Conservation (phyloP, 129 eudicot genomes). For the Pseudognaphalium luteoalbum region DNA sequence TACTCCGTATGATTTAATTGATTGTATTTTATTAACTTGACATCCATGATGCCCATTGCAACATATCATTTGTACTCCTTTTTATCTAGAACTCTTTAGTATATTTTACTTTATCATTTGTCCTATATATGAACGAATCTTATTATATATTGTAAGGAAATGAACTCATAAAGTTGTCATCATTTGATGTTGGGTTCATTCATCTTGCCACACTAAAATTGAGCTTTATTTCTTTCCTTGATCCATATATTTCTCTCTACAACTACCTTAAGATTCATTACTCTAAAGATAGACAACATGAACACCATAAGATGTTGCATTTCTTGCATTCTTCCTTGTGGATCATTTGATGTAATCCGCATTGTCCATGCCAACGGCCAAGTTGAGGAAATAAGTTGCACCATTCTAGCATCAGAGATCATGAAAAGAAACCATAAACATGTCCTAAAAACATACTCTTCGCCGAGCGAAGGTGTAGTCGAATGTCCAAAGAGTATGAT, state of each 20-base stretch:
- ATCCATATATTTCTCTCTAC: not conserved
- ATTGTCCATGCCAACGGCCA: constrained; percentile 68
- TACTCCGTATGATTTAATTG: no score
- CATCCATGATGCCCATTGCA: not conserved
- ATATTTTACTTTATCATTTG: not conserved
- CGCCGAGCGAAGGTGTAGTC: constrained; percentile 19
- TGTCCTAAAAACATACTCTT: constrained; percentile 54
- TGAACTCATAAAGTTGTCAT: not conserved
- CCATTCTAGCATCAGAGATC: constrained; percentile 54
- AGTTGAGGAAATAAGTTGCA: constrained; percentile 61
- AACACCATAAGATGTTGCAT: constrained; percentile 74
- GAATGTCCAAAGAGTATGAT: constrained; percentile 46
- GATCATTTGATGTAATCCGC: constrained; percentile 70
- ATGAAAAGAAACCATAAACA: constrained; percentile 62
- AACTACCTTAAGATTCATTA: not conserved
- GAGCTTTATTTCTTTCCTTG: not conserved
- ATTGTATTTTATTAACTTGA: no score
- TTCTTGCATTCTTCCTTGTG: constrained; percentile 88
- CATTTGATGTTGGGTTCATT: not conserved
- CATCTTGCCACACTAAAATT: not conserved
- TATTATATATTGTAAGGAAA: not conserved
- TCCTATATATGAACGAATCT: not conserved
- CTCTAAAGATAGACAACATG: constrained; percentile 42
- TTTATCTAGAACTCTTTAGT: not conserved
- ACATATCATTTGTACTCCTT: not conserved